These are phyloP conservation scores for Xylaria hypoxylon DNA, from an alignment of 2,329 filamentous ascomycete genomes.

Conservation along the genomic window DNA sequence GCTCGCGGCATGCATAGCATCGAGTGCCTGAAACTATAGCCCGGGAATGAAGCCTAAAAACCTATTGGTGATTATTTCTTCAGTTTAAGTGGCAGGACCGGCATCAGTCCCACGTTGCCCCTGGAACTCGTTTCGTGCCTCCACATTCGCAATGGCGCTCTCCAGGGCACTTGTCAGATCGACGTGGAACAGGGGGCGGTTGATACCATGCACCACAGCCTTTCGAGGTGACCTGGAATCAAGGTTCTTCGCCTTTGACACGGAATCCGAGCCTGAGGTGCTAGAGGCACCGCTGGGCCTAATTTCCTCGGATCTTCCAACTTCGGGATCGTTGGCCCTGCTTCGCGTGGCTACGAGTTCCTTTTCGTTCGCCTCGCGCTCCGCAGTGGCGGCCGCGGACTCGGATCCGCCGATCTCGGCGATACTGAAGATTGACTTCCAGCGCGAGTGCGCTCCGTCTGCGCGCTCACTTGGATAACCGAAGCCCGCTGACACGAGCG, in stretches of 20 bases:
- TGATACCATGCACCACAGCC: constrained; percentile 84
- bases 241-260: constrained; percentile 48
- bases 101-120: constrained; percentile 43
- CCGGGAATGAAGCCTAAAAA: constrained; percentile 2
- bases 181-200: constrained; percentile 92
- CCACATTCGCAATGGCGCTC: constrained; percentile 83
- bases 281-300: constrained; percentile 45
- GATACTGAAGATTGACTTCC: constrained; percentile 96
- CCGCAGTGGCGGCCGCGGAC: constrained; percentile 76
- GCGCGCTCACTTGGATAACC: constrained; percentile 76
- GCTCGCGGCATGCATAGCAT: background rate
- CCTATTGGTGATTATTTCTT: background rate
- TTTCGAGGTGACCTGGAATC: constrained; percentile 61
- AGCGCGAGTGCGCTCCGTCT: constrained; percentile 71
- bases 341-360: constrained; percentile 42
- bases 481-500: constrained; percentile 87
- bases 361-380: constrained; percentile 70
- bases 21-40: constrained; percentile 1
- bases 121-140: constrained; percentile 61
- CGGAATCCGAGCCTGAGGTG: constrained; percentile 41
- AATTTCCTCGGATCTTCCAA: constrained; percentile 44
- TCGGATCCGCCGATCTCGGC: constrained; percentile 82
- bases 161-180: constrained; percentile 91
- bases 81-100: constrained; percentile 37
- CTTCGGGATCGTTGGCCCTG: constrained; percentile 35